Evolutionary conservation across 495 filamentous ascomycete species (phyloP).

Genomic region (Tetracladium marchalianum): DNA sequence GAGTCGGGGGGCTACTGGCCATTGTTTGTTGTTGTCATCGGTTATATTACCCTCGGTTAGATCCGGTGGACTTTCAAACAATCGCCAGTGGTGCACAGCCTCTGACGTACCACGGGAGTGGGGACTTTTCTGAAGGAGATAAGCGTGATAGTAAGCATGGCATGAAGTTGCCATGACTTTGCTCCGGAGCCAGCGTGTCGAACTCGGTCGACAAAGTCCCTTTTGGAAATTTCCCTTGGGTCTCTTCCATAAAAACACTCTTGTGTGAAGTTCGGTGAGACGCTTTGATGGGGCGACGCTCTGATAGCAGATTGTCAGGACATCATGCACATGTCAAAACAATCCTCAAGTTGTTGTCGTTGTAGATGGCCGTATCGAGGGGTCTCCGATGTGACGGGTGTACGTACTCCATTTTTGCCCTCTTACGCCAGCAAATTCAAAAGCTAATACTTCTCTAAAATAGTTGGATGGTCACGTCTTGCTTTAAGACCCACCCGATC

Average conservation of each 20-base stretch:
- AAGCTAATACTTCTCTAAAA: too few relatives aligned
- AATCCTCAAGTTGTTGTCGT: neutral
- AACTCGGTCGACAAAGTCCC: constrained; percentile 35
- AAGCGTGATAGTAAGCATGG: constrained; percentile 46
- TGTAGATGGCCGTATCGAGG: constrained; percentile 1
- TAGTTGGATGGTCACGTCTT: constrained; percentile 15
- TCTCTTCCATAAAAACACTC: too few relatives aligned
- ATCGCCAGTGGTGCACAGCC: neutral
- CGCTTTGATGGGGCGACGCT: too few relatives aligned
- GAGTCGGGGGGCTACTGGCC: constrained; percentile 1
- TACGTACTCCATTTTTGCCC: too few relatives aligned
- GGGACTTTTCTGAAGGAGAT: constrained; percentile 45
- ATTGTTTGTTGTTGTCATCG: neutral
- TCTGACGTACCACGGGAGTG: constrained; percentile 9
- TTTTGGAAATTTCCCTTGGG: neutral
- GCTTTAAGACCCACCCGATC: neutral
- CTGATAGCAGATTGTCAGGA: too few relatives aligned
- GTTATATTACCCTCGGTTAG: neutral
- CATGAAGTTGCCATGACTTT: constrained; percentile 24
- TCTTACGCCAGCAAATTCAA: too few relatives aligned
- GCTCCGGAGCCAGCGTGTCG: constrained; percentile 46
- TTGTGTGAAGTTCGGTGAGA: too few relatives aligned
- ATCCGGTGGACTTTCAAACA: neutral
- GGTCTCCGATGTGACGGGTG: constrained; percentile 6
- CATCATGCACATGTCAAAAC: too few relatives aligned